Conservation (phyloP, 495 filamentous ascomycete genomes). For the Usnea hakonensis region DNA sequence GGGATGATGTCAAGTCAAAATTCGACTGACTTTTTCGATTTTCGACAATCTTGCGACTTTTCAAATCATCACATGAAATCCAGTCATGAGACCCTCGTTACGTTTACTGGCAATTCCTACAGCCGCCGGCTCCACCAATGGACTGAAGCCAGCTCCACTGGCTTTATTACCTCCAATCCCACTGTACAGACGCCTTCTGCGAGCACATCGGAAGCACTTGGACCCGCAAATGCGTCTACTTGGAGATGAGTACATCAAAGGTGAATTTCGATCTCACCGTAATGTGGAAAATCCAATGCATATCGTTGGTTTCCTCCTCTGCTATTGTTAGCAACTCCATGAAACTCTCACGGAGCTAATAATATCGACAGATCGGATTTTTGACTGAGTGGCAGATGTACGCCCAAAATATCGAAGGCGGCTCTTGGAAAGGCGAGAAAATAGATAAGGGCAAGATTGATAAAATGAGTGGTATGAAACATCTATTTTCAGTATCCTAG, state of each 20-base stretch:
- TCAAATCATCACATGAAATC: slow-evolving; percentile 5
- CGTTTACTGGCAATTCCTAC: slow-evolving; percentile 42
- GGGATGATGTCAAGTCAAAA: slow-evolving; percentile 11
- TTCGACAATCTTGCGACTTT: slow-evolving; percentile 12
- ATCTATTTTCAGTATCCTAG: neutral
- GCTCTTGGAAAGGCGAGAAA: slow-evolving; percentile 66
- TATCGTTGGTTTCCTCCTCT: slow-evolving; percentile 50
- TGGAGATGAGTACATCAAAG: slow-evolving; percentile 85
- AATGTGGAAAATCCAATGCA: slow-evolving; percentile 85
- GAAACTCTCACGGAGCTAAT: neutral
- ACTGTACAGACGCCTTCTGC: slow-evolving; percentile 78
- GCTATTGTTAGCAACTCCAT: neutral
- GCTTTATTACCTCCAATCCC: slow-evolving; percentile 86
- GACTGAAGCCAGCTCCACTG: slow-evolving; percentile 51
- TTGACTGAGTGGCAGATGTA: slow-evolving; percentile 95
- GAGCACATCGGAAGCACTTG: slow-evolving; percentile 74
- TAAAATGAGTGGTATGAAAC: slow-evolving; percentile 84
- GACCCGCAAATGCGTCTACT: slow-evolving; percentile 66
- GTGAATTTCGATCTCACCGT: slow-evolving; percentile 77
- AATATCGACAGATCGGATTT: slow-evolving; percentile 67
- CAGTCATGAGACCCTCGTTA: slow-evolving; percentile 31
- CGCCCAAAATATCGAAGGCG: slow-evolving; percentile 81
- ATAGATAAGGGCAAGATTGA: slow-evolving; percentile 41
- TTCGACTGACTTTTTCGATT: neutral
- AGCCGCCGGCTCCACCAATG: slow-evolving; percentile 41